Conservation (phyloP, 768 basidiomycete genomes). For the Kwoniella newhampshirensis region DNA sequence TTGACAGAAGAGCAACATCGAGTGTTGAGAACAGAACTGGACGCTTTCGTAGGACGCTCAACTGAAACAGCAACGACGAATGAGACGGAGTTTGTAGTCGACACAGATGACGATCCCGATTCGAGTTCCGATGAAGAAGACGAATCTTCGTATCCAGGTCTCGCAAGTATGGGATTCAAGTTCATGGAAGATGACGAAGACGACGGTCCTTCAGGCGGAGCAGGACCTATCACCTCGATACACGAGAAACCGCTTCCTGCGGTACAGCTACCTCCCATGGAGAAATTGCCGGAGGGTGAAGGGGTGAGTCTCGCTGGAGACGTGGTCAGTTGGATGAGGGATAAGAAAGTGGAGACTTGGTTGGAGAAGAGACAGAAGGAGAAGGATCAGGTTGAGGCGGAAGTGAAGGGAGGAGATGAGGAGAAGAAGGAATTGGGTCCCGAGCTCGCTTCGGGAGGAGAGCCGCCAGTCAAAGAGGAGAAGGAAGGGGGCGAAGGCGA, state of each 20-base stretch:
- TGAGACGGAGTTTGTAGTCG: constrained; percentile 12
- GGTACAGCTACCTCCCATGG: constrained; percentile 40
- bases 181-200: constrained; percentile 42
- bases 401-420: background rate
- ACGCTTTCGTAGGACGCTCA: constrained; percentile 17
- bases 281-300: constrained; percentile 37
- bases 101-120: constrained; percentile 7
- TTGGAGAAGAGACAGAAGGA: constrained; percentile 21
- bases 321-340: constrained; percentile 50
- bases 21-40: constrained; percentile 27
- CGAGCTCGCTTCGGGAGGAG: background rate
- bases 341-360: constrained; percentile 45
- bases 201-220: constrained; percentile 13
- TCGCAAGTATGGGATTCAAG: constrained; percentile 20
- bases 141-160: constrained; percentile 25
- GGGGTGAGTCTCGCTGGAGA: constrained; percentile 45
- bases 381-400: constrained; percentile 9
- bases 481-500: constrained; percentile 2
- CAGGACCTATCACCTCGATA: constrained; percentile 39
- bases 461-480: background rate
- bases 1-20: constrained; percentile 24
- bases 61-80: background rate
- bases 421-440: background rate
- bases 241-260: constrained; percentile 45
- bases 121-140: constrained; percentile 22